Evolutionary conservation across 805 yeast species (phyloP).

Genomic region (Candida takata): DNA sequence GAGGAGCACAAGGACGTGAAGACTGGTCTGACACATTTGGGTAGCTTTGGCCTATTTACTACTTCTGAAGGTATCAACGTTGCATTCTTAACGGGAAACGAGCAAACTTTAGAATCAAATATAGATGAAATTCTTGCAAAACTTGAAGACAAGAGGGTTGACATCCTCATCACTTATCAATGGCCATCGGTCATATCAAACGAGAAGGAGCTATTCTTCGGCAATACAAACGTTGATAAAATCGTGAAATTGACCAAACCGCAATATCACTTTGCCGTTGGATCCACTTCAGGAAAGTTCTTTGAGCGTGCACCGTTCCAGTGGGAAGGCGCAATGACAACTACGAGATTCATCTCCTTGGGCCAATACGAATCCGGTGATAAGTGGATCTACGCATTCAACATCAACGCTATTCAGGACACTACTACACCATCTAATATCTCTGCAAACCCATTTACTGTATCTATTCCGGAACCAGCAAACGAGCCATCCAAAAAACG

Average conservation of each 20-base stretch:
- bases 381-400: slow-evolving; percentile 76
- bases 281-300: slow-evolving; percentile 40
- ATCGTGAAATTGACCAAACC: slow-evolving; percentile 44
- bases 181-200: slow-evolving; percentile 54
- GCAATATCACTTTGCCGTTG: slow-evolving; percentile 59
- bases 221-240: slow-evolving; percentile 39
- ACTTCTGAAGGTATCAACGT: slow-evolving; percentile 39
- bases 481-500: slow-evolving; percentile 5
- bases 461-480: slow-evolving; percentile 1
- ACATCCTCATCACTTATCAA: slow-evolving; percentile 49
- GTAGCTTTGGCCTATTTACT: slow-evolving; percentile 31
- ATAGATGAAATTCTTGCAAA: slow-evolving; percentile 22
- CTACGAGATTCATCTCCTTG: slow-evolving; percentile 61
- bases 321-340: slow-evolving; percentile 38
- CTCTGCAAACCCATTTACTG: slow-evolving; percentile 28
- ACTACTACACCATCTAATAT: slow-evolving; percentile 17
- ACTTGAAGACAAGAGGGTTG: slow-evolving; percentile 30
- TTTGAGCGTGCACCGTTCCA: slow-evolving; percentile 51
- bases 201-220: slow-evolving; percentile 38
- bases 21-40: slow-evolving; percentile 10
- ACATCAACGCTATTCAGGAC: slow-evolving; percentile 25
- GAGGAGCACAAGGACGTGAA: slow-evolving; percentile 3
- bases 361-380: slow-evolving; percentile 48
- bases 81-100: slow-evolving; percentile 36
- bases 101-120: slow-evolving; percentile 8